phyloP scores from a whole-genome alignment of 2,329 filamentous ascomycete species.

The Ophiostoma tasmaniense region DNA sequence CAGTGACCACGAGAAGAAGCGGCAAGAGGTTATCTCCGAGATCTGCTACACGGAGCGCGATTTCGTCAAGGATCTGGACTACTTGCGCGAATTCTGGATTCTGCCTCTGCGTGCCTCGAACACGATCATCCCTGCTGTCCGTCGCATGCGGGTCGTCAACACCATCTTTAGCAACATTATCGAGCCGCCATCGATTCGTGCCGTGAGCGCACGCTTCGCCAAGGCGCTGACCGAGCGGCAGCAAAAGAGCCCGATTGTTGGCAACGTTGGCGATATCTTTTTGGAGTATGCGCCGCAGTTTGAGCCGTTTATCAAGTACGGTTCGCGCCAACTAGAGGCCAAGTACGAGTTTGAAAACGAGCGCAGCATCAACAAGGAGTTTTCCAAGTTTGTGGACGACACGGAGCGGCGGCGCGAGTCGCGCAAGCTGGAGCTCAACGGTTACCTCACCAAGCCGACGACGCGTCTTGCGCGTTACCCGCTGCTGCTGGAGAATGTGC shows the following conservation, averaged over 20 bases:
- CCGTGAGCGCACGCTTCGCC: conserved; percentile 81
- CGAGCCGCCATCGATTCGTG: conserved; percentile 71
- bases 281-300: conserved; percentile 86
- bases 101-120: conserved; percentile 71
- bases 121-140: conserved; percentile 81
- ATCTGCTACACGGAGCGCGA: conserved; percentile 98
- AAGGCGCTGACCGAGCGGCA: conserved; percentile 83
- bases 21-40: conserved; percentile 96
- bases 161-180: conserved; percentile 95
- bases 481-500: conserved; percentile 78
- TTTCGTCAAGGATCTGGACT: conserved; percentile 98
- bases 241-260: conserved; percentile 80
- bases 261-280: conserved; percentile 89
- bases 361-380: conserved; percentile 73
- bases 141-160: conserved; percentile 82
- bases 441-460: conserved; percentile 94
- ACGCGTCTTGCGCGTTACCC: conserved; percentile 92
- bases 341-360: conserved; percentile 99
- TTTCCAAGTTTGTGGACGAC: conserved; percentile 89
- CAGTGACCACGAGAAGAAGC: conserved; percentile 86
- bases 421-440: conserved; percentile 90
- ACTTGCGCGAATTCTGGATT: conserved; percentile 98
- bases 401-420: conserved; percentile 95
- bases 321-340: conserved; percentile 88
- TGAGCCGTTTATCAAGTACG: conserved; percentile 92